These are phyloP conservation scores for Hypoxylon sp. DNA, from an alignment of 2,329 filamentous ascomycete genomes.

Conservation along the genomic window DNA sequence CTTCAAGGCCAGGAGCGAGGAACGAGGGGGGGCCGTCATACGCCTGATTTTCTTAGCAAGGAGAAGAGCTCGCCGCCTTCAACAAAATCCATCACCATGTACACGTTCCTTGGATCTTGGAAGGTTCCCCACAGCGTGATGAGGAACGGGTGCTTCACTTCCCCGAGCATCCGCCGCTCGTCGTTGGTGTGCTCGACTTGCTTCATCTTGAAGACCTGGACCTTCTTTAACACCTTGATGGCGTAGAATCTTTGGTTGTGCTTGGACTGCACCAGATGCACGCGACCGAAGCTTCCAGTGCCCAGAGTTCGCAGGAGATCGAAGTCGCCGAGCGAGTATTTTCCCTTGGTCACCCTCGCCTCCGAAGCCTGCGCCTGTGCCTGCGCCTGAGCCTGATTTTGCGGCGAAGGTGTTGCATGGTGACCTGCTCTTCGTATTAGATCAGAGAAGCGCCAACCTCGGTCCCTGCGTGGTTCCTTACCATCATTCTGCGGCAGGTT, in stretches of 20 bases:
- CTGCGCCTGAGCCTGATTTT: conserved; percentile 40
- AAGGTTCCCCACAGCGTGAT: conserved; percentile 99
- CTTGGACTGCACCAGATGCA: conserved; percentile 95
- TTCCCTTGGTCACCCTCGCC: conserved; percentile 85
- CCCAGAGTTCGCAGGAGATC: conserved; percentile 88
- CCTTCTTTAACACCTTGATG: conserved; percentile 98
- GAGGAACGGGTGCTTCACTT: conserved; percentile 97
- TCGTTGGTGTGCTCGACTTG: conserved; percentile 99
- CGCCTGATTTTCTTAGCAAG: conserved; percentile 90
- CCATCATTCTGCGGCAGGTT: conserved; percentile 64
- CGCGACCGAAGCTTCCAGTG: conserved; percentile 94
- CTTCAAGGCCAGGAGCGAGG: background rate
- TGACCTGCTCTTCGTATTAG: conserved; percentile 42
- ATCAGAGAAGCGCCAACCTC: conserved; percentile 32
- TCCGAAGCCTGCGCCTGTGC: conserved; percentile 46
- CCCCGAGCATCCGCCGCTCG: conserved; percentile 92
- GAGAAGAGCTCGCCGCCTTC: conserved; percentile 98
- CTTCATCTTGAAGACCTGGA: conserved; percentile 99
- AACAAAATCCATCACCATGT: conserved; percentile 99
- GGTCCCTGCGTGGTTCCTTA: conserved; percentile 32
- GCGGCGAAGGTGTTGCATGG: conserved; percentile 50
- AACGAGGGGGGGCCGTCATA: conserved; percentile 53
- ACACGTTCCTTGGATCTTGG: conserved; percentile 92
- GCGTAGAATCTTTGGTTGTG: conserved; percentile 99
- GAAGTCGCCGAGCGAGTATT: conserved; percentile 94